Percentiles rank a stretch among this genome's conserved stretches.
phyloP scores from a whole-genome alignment of 2,329 filamentous ascomycete genomes.

The Neonectria ditissima region DNA sequence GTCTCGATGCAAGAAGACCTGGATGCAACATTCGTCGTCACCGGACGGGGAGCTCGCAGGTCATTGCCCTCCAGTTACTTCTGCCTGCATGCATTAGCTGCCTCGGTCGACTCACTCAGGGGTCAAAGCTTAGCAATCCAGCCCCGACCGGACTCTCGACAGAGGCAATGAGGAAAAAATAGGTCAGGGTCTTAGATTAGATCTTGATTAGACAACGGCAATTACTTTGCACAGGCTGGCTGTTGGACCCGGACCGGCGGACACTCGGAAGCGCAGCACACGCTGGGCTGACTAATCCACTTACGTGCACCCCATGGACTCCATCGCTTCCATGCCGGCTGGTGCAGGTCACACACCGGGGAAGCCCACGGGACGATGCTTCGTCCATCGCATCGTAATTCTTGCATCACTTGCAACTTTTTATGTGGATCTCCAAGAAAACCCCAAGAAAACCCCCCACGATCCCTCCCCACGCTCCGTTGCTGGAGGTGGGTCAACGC shows the following conservation, averaged over 20 bases:
- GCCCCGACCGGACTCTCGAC: not conserved
- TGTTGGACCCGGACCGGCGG: no score
- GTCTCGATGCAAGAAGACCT: slow-evolving; percentile 11
- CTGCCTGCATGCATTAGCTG: slow-evolving; percentile 23
- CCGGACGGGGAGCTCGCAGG: slow-evolving; percentile 20
- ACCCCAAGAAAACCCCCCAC: slow-evolving; percentile 32
- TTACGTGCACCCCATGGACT: not conserved
- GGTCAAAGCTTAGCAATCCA: not conserved
- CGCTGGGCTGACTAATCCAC: not conserved
- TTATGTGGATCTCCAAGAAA: slow-evolving; percentile 31
- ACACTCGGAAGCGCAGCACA: not conserved
- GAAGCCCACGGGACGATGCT: slow-evolving; percentile 29
- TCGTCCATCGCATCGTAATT: slow-evolving; percentile 23
- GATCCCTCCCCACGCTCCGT: slow-evolving; percentile 37
- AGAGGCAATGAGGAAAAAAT: not conserved
- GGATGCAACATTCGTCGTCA: slow-evolving; percentile 11
- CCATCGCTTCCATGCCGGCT: not conserved
- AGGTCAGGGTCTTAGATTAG: not conserved
- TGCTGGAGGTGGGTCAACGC: slow-evolving; percentile 34
- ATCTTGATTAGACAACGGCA: not conserved
- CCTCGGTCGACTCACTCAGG: slow-evolving; percentile 2
- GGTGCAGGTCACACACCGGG: not conserved
- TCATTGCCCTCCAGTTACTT: slow-evolving; percentile 20
- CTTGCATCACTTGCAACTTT: slow-evolving; percentile 25
- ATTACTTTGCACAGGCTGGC: not conserved